phyloP scores from a whole-genome alignment of 306 rosid genomes.

The Abrus pulchellus region DNA sequence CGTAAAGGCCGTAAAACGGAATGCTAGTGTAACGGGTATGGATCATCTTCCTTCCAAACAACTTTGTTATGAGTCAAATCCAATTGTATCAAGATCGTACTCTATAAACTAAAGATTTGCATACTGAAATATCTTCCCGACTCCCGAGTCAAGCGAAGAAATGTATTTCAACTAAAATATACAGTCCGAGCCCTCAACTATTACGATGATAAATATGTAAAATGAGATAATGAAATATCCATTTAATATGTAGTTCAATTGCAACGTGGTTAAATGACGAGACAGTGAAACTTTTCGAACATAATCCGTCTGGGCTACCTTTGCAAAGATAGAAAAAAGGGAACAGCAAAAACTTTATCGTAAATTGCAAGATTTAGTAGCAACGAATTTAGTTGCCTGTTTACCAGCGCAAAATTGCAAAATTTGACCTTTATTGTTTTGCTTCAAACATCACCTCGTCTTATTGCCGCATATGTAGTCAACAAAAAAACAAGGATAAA shows the following conservation, averaged over 20 bases:
- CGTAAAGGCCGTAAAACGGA: not conserved
- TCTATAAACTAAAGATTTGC: not conserved
- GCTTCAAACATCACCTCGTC: constrained; percentile 34
- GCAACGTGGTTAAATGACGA: not conserved
- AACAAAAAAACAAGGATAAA: constrained; percentile 48
- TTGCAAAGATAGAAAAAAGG: too few relatives aligned
- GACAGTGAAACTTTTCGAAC: not conserved
- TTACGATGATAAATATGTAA: not conserved
- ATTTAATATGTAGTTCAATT: not conserved
- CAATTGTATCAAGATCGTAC: not conserved
- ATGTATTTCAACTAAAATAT: not conserved
- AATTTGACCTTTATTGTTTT: constrained; percentile 19
- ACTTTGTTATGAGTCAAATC: not conserved
- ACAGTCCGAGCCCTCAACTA: too few relatives aligned
- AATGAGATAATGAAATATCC: not conserved
- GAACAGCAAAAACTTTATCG: too few relatives aligned
- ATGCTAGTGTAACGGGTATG: not conserved
- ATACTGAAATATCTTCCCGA: not conserved
- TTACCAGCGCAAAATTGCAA: too few relatives aligned
- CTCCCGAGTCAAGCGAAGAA: not conserved
- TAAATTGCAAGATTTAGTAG: too few relatives aligned
- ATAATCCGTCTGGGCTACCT: too few relatives aligned
- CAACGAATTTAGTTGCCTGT: too few relatives aligned
- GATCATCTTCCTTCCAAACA: not conserved
- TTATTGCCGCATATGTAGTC: constrained; percentile 36